Base-by-base conservation (phyloP, 805 yeast species). In the Suhomyces sp. region DNA sequence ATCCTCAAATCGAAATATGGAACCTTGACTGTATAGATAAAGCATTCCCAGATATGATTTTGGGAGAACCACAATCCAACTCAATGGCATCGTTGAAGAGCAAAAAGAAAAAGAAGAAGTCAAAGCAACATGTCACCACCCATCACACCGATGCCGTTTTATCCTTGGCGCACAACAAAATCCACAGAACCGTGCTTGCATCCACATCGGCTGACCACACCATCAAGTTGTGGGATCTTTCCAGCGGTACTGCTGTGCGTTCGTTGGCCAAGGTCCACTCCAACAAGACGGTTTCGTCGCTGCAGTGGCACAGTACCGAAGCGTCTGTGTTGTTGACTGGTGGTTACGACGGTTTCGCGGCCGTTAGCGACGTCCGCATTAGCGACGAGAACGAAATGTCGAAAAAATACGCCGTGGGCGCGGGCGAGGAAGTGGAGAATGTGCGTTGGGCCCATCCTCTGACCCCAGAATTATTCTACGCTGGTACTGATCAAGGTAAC, bases 1-100 rank as follows among this genome's bases (percentile, higher is more conserved):
- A 93, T 61, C 99, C 99, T 40, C 96, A 88, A 65, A 93, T 94
- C 69, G 99, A 94, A 72, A 81, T 94, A 55, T 94, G 98, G 98
- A 91, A 94, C 69, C 76, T 94, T 62, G 99, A 94, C 67, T 84
- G 86, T 57, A 77, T 93, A 33, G 98, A 94, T 60, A 90, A 90
- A 63, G 93, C 96, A 24, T 93, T 89, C 79, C 99, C 99, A 12
- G 97, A 92, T 65, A 80, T 87, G 59, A 90, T 94, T 56, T 77
- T 94, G 54, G 98, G 99, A 48, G 96, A 88, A 64, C 83, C 84
- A 9, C 77, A 77, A 44, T 63, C 66, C 63, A 65, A 72, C 57
- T 71, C 76, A 39, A 67, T 76, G 48, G 73, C 76, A 56, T 68
- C 68, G 13, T 52, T 68, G 35, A 56, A 60, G 21, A 72, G 68